Conservation (phyloP, 2,329 filamentous ascomycete species). For the Neonectria sp. region DNA sequence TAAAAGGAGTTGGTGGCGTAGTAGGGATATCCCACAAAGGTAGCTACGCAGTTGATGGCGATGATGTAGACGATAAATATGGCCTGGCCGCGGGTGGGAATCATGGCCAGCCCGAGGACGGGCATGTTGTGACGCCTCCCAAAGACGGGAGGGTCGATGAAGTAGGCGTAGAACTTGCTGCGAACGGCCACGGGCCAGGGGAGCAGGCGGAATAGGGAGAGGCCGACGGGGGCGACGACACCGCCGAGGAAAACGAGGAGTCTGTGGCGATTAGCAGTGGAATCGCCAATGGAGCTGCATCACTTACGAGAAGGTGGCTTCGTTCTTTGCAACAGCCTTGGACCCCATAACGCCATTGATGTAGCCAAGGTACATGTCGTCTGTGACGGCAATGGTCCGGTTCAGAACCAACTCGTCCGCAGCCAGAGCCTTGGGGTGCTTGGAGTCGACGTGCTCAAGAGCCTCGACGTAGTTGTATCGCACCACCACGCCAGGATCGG, state of each 20-base stretch:
- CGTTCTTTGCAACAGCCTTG: conserved; percentile 17
- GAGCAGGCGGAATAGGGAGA: conserved; percentile 42
- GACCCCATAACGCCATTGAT: conserved; percentile 32
- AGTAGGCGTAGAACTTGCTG: conserved; percentile 45
- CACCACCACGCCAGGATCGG: conserved; percentile 16
- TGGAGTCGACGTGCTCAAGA: conserved; percentile 26
- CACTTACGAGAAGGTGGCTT: conserved; percentile 41
- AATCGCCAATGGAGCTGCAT: neutral
- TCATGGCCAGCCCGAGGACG: conserved; percentile 42
- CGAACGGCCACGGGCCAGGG: conserved; percentile 30
- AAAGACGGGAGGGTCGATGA: conserved; percentile 48
- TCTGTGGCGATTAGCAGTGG: neutral
- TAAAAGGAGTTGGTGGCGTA: conserved; percentile 50
- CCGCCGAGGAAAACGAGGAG: conserved; percentile 42
- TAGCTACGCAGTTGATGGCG: conserved; percentile 55
- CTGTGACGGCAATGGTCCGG: conserved; percentile 31
- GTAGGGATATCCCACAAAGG: conserved; percentile 48
- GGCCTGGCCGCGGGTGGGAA: conserved; percentile 60
- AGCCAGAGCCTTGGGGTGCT: conserved; percentile 13
- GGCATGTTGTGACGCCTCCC: conserved; percentile 46
- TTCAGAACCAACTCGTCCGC: conserved; percentile 27
- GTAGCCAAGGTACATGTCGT: conserved; percentile 22
- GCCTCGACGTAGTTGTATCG: conserved; percentile 36
- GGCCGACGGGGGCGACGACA: conserved; percentile 37
- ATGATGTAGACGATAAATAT: conserved; percentile 60